Conservation (phyloP, 495 filamentous ascomycete genomes). For the Xylaria grammica region DNA sequence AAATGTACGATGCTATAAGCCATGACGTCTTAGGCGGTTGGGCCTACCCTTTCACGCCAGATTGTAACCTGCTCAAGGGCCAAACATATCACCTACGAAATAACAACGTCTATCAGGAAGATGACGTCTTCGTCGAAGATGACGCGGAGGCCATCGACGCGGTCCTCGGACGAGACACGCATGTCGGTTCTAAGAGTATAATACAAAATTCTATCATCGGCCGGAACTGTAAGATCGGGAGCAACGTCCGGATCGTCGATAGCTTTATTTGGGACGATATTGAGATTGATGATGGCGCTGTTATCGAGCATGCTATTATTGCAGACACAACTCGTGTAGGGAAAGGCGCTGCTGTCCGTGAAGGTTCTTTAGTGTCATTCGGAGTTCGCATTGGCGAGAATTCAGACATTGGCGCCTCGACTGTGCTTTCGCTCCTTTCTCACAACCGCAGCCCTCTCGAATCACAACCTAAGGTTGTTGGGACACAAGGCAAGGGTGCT, state of each 20-base stretch:
- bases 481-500: conserved; percentile 59
- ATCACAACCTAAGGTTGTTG: conserved; percentile 62
- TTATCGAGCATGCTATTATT: conserved; percentile 75
- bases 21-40: conserved; percentile 85
- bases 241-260: conserved; percentile 75
- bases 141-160: conserved; percentile 56
- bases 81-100: conserved; percentile 78
- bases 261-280: conserved; percentile 92
- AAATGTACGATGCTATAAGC: conserved; percentile 90
- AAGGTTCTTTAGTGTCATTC: conserved; percentile 80
- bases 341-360: conserved; percentile 66
- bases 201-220: conserved; percentile 80
- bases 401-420: conserved; percentile 35
- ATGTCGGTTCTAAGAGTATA: conserved; percentile 71
- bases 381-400: conserved; percentile 72
- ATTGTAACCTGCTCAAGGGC: conserved; percentile 78
- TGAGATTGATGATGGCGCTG: conserved; percentile 72
- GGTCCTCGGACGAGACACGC: conserved; percentile 77
- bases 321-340: conserved; percentile 74
- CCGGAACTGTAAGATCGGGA: conserved; percentile 81
- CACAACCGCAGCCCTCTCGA: conserved; percentile 46
- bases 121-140: conserved; percentile 66
- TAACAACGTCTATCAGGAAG: conserved; percentile 71
- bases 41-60: conserved; percentile 92
- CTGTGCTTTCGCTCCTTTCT: conserved; percentile 45